These are phyloP conservation scores for Epichloe elymi DNA, from an alignment of 2,329 filamentous ascomycete genomes.

Conservation along the genomic window DNA sequence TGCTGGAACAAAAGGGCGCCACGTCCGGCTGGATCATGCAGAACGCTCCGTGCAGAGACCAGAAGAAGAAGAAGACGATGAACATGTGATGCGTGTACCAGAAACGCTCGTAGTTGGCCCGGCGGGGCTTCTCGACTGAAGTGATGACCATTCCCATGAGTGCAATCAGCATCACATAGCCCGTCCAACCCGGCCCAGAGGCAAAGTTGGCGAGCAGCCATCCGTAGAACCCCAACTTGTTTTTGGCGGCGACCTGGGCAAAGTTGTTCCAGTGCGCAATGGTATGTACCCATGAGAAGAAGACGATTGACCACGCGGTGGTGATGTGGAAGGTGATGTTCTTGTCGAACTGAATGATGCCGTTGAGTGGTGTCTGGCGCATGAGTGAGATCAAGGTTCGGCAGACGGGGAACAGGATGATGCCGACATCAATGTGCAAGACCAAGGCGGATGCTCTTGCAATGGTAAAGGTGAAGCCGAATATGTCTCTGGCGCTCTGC, in stretches of 20 bases:
- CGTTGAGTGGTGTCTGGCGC: constrained; percentile 69
- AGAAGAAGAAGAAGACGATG: constrained; percentile 79
- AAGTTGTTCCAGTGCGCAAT: constrained; percentile 83
- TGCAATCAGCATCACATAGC: constrained; percentile 70
- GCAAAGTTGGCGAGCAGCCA: constrained; percentile 66
- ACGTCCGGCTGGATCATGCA: constrained; percentile 84
- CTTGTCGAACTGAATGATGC: constrained; percentile 80
- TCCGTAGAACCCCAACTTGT: constrained; percentile 65
- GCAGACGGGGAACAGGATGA: constrained; percentile 72
- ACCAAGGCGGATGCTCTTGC: constrained; percentile 63
- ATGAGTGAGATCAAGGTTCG: constrained; percentile 71
- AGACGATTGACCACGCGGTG: constrained; percentile 77
- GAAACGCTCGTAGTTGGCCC: constrained; percentile 77
- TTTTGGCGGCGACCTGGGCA: constrained; percentile 59
- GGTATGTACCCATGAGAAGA: constrained; percentile 78
- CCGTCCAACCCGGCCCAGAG: constrained; percentile 73
- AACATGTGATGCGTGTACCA: constrained; percentile 88
- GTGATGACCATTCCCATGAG: constrained; percentile 69
- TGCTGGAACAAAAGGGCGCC: constrained; percentile 58
- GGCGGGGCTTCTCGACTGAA: constrained; percentile 62
- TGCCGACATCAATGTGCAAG: constrained; percentile 68
- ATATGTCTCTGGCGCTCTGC: constrained; percentile 48
- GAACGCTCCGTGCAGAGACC: constrained; percentile 79
- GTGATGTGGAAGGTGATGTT: constrained; percentile 82
- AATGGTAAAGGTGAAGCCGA: constrained; percentile 65